phyloP scores from a whole-genome alignment of 2,329 filamentous ascomycete species.

The Arthroderma sp. region DNA sequence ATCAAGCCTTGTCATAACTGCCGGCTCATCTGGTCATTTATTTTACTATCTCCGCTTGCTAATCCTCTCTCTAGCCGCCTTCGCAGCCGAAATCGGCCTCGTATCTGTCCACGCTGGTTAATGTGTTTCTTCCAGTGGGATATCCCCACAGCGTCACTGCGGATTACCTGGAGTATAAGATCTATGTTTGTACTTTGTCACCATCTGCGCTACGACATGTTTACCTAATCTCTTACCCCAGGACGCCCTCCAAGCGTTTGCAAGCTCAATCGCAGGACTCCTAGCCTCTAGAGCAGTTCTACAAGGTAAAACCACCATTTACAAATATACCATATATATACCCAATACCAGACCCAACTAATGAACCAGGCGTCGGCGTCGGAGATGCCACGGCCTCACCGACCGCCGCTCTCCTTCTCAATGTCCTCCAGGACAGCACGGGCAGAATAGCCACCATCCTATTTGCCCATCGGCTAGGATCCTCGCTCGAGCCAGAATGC shows the following conservation, averaged over 20 bases:
- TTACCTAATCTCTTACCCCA: slow-evolving; percentile 9
- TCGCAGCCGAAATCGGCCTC: slow-evolving; percentile 14
- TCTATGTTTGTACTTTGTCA: slow-evolving; percentile 40
- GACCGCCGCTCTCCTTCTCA: slow-evolving; percentile 67
- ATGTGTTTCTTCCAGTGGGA: slow-evolving; percentile 75
- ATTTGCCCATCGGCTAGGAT: slow-evolving; percentile 71
- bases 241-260: slow-evolving; percentile 31
- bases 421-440: slow-evolving; percentile 68
- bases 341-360: background rate
- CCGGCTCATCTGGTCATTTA: background rate
- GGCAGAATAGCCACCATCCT: slow-evolving; percentile 73
- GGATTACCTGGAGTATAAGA: slow-evolving; percentile 70
- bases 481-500: slow-evolving; percentile 75
- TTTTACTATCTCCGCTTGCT: too few relatives aligned
- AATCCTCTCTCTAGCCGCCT: slow-evolving; percentile 1
- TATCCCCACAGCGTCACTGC: slow-evolving; percentile 74
- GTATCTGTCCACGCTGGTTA: slow-evolving; percentile 36
- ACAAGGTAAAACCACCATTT: slow-evolving; percentile 39
- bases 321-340: too few relatives aligned
- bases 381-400: slow-evolving; percentile 67
- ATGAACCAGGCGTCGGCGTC: slow-evolving; percentile 54
- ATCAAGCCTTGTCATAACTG: background rate
- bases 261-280: slow-evolving; percentile 36
- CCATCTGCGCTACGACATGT: background rate
- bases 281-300: slow-evolving; percentile 73